Evolutionary conservation across 345 rosid species (phyloP).

Genomic region (Rhizophora apiculata): DNA sequence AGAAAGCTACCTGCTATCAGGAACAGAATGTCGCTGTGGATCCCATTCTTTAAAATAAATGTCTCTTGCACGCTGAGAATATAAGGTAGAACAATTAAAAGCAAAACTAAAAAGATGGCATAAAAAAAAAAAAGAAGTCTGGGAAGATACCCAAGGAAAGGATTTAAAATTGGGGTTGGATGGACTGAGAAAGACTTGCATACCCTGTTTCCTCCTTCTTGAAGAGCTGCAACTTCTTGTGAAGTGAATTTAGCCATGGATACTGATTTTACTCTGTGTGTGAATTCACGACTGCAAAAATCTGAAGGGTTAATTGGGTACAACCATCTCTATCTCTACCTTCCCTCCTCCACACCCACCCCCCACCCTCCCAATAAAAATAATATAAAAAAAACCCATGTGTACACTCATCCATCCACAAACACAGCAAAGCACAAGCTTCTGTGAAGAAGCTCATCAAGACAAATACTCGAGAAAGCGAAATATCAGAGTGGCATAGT

Average conservation of each 20-base stretch:
- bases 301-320: slow-evolving; percentile 14
- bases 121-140: background rate
- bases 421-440: background rate
- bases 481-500: background rate
- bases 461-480: background rate
- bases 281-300: slow-evolving; percentile 78
- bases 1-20: slow-evolving; percentile 68
- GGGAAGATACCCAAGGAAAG: background rate
- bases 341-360: background rate
- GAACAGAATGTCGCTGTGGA: slow-evolving; percentile 61
- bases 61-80: slow-evolving; percentile 74
- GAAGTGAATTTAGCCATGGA: slow-evolving; percentile 93
- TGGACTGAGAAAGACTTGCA: background rate
- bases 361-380: background rate
- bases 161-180: background rate
- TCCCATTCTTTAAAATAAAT: slow-evolving; percentile 88
- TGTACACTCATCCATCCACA: background rate
- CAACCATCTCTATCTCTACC: background rate
- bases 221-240: slow-evolving; percentile 78
- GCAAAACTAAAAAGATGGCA: slow-evolving; percentile 3
- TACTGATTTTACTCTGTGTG: slow-evolving; percentile 90
- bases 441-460: background rate
- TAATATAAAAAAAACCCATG: background rate
- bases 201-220: slow-evolving; percentile 98
- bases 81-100: slow-evolving; percentile 6